Percentiles rank a stretch among this genome's conserved stretches.
Evolutionary conservation across 139 green algal species (phyloP).

Genomic region (Micractinium sp.): DNA sequence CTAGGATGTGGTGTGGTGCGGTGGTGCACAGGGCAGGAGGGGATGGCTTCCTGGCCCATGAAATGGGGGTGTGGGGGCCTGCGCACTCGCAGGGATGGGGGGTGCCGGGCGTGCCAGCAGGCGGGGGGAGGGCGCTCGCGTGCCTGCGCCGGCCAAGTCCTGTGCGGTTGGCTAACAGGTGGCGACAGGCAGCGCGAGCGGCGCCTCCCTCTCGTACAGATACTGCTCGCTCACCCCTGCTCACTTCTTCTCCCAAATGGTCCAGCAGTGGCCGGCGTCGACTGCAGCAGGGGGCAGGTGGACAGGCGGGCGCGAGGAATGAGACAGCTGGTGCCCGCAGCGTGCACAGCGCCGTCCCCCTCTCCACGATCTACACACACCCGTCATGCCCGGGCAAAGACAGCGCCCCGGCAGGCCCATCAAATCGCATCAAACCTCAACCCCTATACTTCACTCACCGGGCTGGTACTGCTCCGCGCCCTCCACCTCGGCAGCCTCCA

Average conservation of each 20-base stretch:
- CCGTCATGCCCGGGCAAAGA: no score
- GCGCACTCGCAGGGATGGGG: not conserved
- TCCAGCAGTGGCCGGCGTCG: conserved; percentile 43
- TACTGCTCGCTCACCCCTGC: not conserved
- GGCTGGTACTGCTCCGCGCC: not conserved
- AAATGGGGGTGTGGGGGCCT: not conserved
- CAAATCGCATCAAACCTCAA: no score
- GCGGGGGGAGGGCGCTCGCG: not conserved
- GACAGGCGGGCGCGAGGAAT: not conserved
- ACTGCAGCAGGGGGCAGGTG: not conserved
- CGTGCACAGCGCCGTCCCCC: not conserved
- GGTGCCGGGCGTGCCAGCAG: not conserved
- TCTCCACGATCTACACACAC: no score
- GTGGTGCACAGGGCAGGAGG: not conserved
- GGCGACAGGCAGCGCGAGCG: no score
- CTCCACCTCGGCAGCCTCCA: conserved; percentile 41
- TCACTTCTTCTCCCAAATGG: conserved; percentile 38
- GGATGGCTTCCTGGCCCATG: not conserved
- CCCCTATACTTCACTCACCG: not conserved
- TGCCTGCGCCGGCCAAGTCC: not conserved
- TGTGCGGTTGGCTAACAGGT: not conserved
- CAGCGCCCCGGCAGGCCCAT: no score
- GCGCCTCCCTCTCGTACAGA: no score
- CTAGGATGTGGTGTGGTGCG: not conserved
- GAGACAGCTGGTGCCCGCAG: not conserved